These are phyloP conservation scores for Lolium multiflorum DNA, from an alignment of 176 grass and related monocot species.

Conservation along the genomic window DNA sequence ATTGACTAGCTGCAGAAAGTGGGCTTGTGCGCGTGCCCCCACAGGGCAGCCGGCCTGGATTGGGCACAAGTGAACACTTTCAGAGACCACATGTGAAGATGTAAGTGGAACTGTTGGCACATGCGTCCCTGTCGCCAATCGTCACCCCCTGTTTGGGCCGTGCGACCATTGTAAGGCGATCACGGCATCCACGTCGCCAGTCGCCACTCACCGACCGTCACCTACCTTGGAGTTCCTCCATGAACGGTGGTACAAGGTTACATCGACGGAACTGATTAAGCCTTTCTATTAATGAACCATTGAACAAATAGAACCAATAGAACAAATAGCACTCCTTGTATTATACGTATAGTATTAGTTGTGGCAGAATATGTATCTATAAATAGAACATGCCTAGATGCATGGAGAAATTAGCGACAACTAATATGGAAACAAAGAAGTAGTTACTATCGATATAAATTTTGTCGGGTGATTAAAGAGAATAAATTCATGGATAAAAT, in stretches of 20 bases:
- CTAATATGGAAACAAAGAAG: no score
- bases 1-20: background rate
- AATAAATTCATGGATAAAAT: no score
- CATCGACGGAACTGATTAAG: background rate
- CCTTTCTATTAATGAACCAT: background rate
- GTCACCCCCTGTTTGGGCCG: background rate
- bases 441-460: background rate
- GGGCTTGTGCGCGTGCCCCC: background rate
- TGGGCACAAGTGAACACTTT: background rate
- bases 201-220: background rate
- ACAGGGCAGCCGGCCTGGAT: background rate
- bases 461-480: background rate
- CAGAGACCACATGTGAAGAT: background rate
- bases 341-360: no score
- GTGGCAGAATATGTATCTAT: no score
- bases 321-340: no score
- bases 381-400: no score
- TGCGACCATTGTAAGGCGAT: background rate
- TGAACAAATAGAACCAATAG: no score
- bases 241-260: background rate
- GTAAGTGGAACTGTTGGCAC: background rate
- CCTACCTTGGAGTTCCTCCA: background rate
- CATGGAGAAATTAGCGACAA: no score
- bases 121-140: background rate
- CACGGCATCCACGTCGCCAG: background rate